Conservation (phyloP, 1,139 yeast species). For the Pichia sp. region DNA sequence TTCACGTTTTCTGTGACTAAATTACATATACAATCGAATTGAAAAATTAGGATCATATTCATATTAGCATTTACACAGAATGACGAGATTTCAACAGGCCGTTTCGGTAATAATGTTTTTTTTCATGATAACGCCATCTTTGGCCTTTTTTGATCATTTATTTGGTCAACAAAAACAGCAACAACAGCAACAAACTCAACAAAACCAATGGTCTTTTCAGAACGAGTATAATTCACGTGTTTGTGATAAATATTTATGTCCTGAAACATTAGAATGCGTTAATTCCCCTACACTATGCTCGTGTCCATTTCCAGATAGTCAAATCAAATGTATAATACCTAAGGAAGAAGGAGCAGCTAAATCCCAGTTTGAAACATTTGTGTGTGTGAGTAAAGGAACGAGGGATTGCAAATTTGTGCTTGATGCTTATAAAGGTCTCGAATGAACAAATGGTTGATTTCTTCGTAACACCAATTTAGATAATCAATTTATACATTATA, state of each 20-base stretch:
- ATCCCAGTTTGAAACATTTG: conserved; percentile 27
- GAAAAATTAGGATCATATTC: too few species aligned
- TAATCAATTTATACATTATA: too few species aligned
- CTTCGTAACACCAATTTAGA: too few species aligned
- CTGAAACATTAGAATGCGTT: conserved; percentile 77
- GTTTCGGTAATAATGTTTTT: neutral
- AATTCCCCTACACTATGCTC: conserved; percentile 67
- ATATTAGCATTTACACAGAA: too few species aligned
- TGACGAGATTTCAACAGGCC: neutral
- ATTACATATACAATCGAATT: too few species aligned
- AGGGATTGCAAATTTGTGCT: conserved; percentile 78
- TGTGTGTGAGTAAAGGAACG: conserved; percentile 64
- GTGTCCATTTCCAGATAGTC: conserved; percentile 82
- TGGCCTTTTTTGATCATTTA: conserved; percentile 14
- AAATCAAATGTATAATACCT: conserved; percentile 72
- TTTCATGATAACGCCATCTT: neutral
- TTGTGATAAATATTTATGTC: conserved; percentile 73
- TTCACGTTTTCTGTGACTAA: too few species aligned
- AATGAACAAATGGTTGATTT: too few species aligned
- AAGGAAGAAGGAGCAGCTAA: conserved; percentile 31
- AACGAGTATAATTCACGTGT: conserved; percentile 24
- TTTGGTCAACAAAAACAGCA: conserved; percentile 19
- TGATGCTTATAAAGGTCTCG: conserved; percentile 33
- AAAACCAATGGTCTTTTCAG: conserved; percentile 22
- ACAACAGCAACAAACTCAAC: conserved; percentile 29